These are phyloP conservation scores for Skeletonema tropicum DNA, from an alignment of 108 stramenopile genomes.

Conservation along the genomic window DNA sequence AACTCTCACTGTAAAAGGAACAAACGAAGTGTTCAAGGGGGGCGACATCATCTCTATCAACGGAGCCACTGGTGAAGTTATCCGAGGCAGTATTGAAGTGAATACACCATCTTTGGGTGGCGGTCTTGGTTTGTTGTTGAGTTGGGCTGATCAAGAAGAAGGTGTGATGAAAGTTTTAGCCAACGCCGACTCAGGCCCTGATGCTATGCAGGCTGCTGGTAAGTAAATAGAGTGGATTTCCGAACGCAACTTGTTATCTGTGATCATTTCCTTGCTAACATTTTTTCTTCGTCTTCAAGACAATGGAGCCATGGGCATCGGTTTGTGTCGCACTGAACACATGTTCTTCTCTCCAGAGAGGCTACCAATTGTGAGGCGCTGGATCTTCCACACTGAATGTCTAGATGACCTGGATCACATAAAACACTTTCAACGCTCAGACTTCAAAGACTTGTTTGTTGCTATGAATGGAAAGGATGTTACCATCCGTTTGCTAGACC, in stretches of 20 bases:
- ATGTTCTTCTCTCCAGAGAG: constrained; percentile 85
- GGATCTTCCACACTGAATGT: constrained; percentile 78
- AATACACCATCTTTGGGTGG: constrained; percentile 53
- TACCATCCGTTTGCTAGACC: constrained; percentile 84
- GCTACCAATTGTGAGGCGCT: constrained; percentile 72
- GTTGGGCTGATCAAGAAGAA: constrained; percentile 70
- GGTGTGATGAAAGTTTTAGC: constrained; percentile 73
- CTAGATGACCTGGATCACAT: constrained; percentile 62
- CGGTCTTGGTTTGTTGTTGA: constrained; percentile 56
- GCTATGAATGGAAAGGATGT: constrained; percentile 81
- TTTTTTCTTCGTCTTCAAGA: constrained; percentile 1
- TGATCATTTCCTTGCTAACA: neutral
- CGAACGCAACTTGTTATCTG: neutral
- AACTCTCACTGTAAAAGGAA: constrained; percentile 59
- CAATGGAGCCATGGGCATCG: constrained; percentile 84
- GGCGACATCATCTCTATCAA: constrained; percentile 81
- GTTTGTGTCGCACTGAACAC: constrained; percentile 87
- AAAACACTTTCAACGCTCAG: constrained; percentile 65
- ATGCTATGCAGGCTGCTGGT: constrained; percentile 68
- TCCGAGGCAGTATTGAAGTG: constrained; percentile 54
- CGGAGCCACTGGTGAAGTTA: constrained; percentile 82
- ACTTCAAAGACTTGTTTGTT: constrained; percentile 67
- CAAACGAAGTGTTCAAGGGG: constrained; percentile 64
- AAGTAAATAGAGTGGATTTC: constrained; percentile 1
- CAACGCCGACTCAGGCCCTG: constrained; percentile 85